Base-by-base conservation (phyloP, 2,329 filamentous ascomycete species). In the Endocalyx cinctus region DNA sequence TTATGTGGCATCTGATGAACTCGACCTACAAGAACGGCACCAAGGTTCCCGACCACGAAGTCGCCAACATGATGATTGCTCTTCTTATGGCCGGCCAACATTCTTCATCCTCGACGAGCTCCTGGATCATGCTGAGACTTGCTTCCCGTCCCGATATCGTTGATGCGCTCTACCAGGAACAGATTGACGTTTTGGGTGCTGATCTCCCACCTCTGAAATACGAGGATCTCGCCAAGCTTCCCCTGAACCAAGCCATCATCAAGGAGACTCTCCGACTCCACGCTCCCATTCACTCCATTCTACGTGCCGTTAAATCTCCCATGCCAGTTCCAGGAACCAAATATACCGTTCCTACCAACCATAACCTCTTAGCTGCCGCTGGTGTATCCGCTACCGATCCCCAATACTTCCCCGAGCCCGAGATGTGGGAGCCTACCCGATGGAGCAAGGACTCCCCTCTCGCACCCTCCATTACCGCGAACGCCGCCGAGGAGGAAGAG, bases 31-130 rank as follows among this genome's bases (percentile, higher is more conserved):
- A 94, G 69, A 77, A 90, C 48, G 87, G 87, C 47, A 79, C 69
- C 25, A 70, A 70, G 5, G 72, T 94, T n/a, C 83, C 87, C 12
- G 87, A 94, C 54, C 73, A 83, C 51, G 87, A 94, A 60, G 76
- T 94, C 38, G 87, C 87, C 15, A 84, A 92, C 64, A 90, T 94
- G 77, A 90, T 94, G 85, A 94, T 94, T 60, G 87, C 87, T 5
- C 74, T 94, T 15, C 77, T 94, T 42, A 94, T 94, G 87, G 87
- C 86, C 38, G 87, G 87, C 35, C 87, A 94, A 58, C 87, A 94
- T 67, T 90, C 84, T 3, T 90, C 86, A 3, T 87, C 87, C 4
- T 87, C 86, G 14, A 89, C 85, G 25, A 82, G 79, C 51, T 77
- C 86, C 25, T 94, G 87, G 86, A 88, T 94, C 51, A 73, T 92